These are phyloP conservation scores for Synchytrium microbalum DNA, from an alignment of 371 early-diverging fungal genomes.

Conservation along the genomic window DNA sequence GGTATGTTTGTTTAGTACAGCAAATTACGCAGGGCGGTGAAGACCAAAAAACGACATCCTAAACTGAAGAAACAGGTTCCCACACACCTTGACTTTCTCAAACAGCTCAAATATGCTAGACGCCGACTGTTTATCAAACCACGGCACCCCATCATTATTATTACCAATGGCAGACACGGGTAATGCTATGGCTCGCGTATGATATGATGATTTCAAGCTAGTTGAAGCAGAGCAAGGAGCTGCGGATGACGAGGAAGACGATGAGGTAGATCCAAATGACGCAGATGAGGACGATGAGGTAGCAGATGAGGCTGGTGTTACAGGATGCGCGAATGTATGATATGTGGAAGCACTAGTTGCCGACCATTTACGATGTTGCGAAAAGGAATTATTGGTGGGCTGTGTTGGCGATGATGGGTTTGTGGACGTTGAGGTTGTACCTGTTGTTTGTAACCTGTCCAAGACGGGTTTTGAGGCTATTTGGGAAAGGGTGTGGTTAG, in stretches of 20 bases:
- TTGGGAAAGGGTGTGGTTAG: too few relatives aligned
- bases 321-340: conserved; percentile 16
- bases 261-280: conserved; percentile 5
- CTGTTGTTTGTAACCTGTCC: too few relatives aligned
- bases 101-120: conserved; percentile 24
- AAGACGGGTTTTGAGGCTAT: too few relatives aligned
- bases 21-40: too few relatives aligned
- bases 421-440: too few relatives aligned
- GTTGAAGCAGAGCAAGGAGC: conserved; percentile 12
- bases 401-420: too few relatives aligned
- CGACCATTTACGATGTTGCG: conserved; percentile 16
- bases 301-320: conserved; percentile 12
- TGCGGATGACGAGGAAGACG: conserved; percentile 8
- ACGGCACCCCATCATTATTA: conserved; percentile 2
- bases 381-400: too few relatives aligned
- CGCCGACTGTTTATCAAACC: not conserved
- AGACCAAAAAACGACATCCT: not conserved
- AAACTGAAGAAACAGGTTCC: not conserved
- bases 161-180: too few relatives aligned
- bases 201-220: conserved; percentile 12
- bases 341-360: too few relatives aligned
- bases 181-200: too few relatives aligned
- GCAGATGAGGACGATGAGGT: conserved; percentile 15
- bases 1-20: too few relatives aligned
- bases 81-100: conserved; percentile 17